Evolutionary conservation across 75 land plant species (phyloP).

Genomic region (Adiantum capillusveneris): DNA sequence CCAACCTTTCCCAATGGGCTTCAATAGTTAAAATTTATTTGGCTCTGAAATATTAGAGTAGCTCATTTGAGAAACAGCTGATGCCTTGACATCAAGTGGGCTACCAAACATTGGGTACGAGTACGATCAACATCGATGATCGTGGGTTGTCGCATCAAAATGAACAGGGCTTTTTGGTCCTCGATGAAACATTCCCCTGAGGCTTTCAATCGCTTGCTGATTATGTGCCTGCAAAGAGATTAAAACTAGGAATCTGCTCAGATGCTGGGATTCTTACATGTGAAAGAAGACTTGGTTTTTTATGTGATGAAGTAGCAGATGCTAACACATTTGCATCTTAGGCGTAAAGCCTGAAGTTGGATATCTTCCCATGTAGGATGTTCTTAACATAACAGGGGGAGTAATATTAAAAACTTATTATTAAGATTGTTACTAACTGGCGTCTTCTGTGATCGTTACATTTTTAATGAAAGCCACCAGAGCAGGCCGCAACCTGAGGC

Average conservation of each 20-base stretch:
- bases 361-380: slow-evolving; percentile 84
- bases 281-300: slow-evolving; percentile 82
- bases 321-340: slow-evolving; percentile 74
- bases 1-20: too few species aligned
- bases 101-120: slow-evolving; percentile 79
- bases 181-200: slow-evolving; percentile 74
- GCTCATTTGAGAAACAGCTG: slow-evolving; percentile 52
- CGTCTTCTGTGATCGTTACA: too few species aligned
- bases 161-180: slow-evolving; percentile 67
- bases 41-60: slow-evolving; percentile 2
- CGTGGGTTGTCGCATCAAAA: too few species aligned
- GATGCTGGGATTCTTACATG: slow-evolving; percentile 77
- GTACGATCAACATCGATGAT: slow-evolving; percentile 81
- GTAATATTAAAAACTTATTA: too few species aligned
- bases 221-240: slow-evolving; percentile 76
- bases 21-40: slow-evolving; percentile 14
- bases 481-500: too few species aligned
- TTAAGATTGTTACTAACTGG: too few species aligned
- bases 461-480: too few species aligned
- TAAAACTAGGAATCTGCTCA: slow-evolving; percentile 96
- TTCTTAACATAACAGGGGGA: slow-evolving; percentile 69
- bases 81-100: slow-evolving; percentile 85
- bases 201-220: slow-evolving; percentile 93
- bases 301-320: slow-evolving; percentile 62
- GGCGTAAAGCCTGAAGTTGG: slow-evolving; percentile 66